Percentiles rank a stretch among this genome's conserved stretches.
phyloP scores from a whole-genome alignment of 148 eudicot species.

The Rhododendron griersonianum region DNA sequence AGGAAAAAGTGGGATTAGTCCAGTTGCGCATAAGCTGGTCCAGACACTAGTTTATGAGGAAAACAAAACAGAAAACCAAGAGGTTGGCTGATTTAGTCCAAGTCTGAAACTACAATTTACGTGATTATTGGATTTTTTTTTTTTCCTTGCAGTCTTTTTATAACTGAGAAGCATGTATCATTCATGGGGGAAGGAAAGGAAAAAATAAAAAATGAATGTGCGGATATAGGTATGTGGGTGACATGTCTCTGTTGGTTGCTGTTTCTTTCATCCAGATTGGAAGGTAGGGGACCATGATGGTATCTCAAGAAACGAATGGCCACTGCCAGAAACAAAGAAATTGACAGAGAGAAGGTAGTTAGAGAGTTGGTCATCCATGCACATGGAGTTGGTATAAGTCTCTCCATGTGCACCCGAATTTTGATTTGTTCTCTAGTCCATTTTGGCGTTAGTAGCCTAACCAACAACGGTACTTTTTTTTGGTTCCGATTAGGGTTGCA shows the following conservation, averaged over 20 bases:
- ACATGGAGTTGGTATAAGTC: constrained; percentile 10
- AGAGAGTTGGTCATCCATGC: constrained; percentile 10
- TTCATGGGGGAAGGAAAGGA: not conserved
- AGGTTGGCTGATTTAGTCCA: too few species aligned
- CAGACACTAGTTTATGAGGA: not conserved
- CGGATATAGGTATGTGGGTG: not conserved
- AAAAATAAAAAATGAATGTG: not conserved
- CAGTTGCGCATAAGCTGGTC: not conserved
- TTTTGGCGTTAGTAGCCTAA: not conserved
- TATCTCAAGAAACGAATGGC: not conserved
- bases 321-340: not conserved
- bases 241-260: not conserved
- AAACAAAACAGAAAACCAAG: too few species aligned
- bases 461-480: not conserved
- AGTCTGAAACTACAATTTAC: not conserved
- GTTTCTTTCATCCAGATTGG: not conserved
- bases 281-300: constrained; percentile 7
- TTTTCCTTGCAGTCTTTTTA: not conserved
- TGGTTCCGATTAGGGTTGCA: not conserved
- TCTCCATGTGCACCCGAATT: not conserved
- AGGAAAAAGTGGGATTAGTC: not conserved
- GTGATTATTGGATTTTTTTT: not conserved
- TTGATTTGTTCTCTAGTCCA: not conserved
- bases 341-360: not conserved
- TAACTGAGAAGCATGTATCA: not conserved